phyloP scores from a whole-genome alignment of 306 rosid species.

The Lotus japonicus region DNA sequence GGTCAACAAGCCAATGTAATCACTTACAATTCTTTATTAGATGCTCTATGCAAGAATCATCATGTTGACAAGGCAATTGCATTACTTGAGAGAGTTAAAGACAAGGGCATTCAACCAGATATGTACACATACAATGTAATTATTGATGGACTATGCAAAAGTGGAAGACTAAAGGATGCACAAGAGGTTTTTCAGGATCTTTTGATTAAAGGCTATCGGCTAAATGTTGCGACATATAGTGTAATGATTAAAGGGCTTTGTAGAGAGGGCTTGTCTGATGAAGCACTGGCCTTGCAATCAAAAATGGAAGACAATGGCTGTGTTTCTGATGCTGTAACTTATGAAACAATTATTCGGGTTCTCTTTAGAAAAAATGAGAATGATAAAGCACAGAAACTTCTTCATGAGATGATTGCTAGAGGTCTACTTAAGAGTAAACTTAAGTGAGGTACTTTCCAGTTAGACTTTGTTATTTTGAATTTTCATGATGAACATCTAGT shows the following conservation, averaged over 20 bases:
- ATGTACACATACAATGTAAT: background rate
- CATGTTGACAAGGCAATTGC: background rate
- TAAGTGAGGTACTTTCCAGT: too few relatives aligned
- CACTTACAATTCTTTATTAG: background rate
- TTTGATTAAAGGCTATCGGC: background rate
- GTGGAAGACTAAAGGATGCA: background rate
- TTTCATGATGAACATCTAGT: too few relatives aligned
- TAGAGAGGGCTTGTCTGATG: background rate
- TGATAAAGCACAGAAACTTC: constrained; percentile 61
- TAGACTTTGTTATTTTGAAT: too few relatives aligned
- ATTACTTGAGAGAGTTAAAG: background rate
- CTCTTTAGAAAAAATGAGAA: background rate
- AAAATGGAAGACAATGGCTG: background rate
- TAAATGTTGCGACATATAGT: background rate
- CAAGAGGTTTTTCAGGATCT: background rate
- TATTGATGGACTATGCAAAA: background rate
- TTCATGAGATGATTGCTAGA: too few relatives aligned
- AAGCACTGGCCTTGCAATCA: background rate
- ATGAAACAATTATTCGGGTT: background rate
- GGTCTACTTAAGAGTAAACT: too few relatives aligned
- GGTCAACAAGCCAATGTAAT: background rate
- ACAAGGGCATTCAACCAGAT: background rate
- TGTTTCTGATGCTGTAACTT: background rate
- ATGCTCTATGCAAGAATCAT: background rate
- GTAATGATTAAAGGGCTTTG: constrained; percentile 1